Evolutionary conservation across 768 basidiomycete genomes (phyloP), one percentile per base, ranked within the genome.

Genomic region (Tulasnella sp.): DNA sequence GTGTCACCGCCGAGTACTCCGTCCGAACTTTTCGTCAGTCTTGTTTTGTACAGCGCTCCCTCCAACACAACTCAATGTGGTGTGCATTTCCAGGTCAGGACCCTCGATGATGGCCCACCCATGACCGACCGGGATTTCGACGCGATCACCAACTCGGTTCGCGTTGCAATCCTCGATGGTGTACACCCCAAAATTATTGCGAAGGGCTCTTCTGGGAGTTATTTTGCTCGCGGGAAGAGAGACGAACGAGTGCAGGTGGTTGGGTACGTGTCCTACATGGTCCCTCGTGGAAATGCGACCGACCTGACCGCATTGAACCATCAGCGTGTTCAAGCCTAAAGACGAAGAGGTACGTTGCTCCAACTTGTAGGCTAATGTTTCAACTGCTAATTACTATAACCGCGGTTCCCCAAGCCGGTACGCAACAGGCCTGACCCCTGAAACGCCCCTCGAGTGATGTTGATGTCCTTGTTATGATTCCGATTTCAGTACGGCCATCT

Each of bases 171-270:
- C 61, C 59, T 71, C 5, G 83, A 82, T 21, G 88, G 87, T 11
- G 76, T 88, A 40, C 88, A 93, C 63, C 90, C 90, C 8, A 88
- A 90, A 68, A 86, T 93, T 80, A 93, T 93, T 49, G 69, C 78
- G 4, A 91, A 90, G 65, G 91, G 91, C 9, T 89, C 86, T 2
- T 87, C 84, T 4, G 91, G 91, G 0, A 88, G 86, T 43, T 94
- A 94, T 69, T 93, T 93, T 69, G 88, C 86, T n/a, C 79, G 86
- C 57, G 79, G 82, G 1, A 89, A 84, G 69, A 71, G 74, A n/a
- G 84, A 86, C 12, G 84, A 83, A 19, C 73, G 76, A 42, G 76
- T 88, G 6, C 83, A 85, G 61, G 88, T 84, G 12, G 82, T 90
- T 41, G 86, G 83, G 86, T 87, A 65, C 68, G 85, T 72, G 19